phyloP scores from a whole-genome alignment of 306 rosid genomes.

The Argentina anserina region DNA sequence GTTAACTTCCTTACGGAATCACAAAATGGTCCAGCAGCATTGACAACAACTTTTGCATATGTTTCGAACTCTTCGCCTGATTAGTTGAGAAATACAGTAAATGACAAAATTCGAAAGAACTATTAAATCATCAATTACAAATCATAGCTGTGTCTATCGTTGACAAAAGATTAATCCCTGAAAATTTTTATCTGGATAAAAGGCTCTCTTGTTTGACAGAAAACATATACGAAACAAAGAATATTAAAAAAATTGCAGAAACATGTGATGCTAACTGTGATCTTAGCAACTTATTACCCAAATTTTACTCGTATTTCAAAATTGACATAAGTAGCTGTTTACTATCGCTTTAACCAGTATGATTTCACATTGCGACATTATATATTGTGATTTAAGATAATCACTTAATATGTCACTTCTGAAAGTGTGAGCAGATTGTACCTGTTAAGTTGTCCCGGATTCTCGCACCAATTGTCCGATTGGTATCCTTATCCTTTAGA shows the following conservation, averaged over 20 bases:
- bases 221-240: too few relatives aligned
- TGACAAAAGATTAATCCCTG: too few relatives aligned
- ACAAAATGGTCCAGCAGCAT: slow-evolving; percentile 98
- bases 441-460: slow-evolving; percentile 84
- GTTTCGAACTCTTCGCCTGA: slow-evolving; percentile 87
- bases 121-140: neutral
- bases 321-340: too few relatives aligned
- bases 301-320: too few relatives aligned
- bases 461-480: slow-evolving; percentile 76
- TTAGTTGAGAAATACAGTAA: slow-evolving; percentile 26
- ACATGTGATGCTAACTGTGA: too few relatives aligned
- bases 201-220: too few relatives aligned
- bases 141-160: neutral
- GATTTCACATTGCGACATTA: too few relatives aligned
- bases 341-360: too few relatives aligned
- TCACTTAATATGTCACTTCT: neutral
- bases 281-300: too few relatives aligned
- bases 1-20: slow-evolving; percentile 84
- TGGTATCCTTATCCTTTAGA: slow-evolving; percentile 68
- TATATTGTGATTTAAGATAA: neutral
- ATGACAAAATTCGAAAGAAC: slow-evolving; percentile 16
- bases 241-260: too few relatives aligned
- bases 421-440: slow-evolving; percentile 23
- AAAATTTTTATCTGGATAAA: too few relatives aligned
- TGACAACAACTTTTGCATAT: slow-evolving; percentile 91